A percentile compares a stretch with the other conserved stretches of the same genome.
phyloP scores from a whole-genome alignment of 2,329 filamentous ascomycete genomes.

The Aureobasidium sp. region DNA sequence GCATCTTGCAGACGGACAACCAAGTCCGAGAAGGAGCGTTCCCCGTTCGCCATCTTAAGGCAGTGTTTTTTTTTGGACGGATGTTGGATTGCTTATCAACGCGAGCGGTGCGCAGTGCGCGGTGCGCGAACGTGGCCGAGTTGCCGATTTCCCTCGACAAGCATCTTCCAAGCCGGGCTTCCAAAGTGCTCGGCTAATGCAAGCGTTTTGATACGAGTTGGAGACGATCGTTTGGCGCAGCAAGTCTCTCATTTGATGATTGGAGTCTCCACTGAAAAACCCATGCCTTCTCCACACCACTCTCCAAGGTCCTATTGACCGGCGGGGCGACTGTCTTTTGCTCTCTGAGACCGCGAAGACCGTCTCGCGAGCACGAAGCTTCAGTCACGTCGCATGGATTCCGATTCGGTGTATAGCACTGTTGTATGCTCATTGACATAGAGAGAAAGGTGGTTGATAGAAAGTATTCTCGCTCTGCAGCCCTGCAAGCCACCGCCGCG shows the following conservation, averaged over 20 bases:
- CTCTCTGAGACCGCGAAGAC: too few relatives aligned
- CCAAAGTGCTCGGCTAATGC: constrained; percentile 6
- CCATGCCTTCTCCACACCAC: constrained; percentile 7
- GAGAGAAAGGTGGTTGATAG: not conserved
- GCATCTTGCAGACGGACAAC: not conserved
- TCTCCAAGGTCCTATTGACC: not conserved
- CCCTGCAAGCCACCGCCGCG: constrained; percentile 19
- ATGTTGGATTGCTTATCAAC: not conserved
- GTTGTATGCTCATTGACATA: constrained; percentile 9
- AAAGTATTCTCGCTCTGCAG: not conserved
- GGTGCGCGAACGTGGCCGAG: not conserved
- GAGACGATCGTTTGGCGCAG: constrained; percentile 6
- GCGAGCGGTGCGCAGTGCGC: too few relatives aligned
- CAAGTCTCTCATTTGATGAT: not conserved
- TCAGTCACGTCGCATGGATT: not conserved
- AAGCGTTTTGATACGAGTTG: constrained; percentile 13
- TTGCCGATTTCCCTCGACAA: not conserved
- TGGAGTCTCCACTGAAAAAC: constrained; percentile 14
- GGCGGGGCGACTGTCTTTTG: not conserved
- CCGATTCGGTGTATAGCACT: too few relatives aligned
- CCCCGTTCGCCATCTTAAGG: not conserved
- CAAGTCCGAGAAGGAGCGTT: not conserved
- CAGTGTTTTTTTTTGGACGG: constrained; percentile 4
- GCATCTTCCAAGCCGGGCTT: not conserved
- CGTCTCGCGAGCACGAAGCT: not conserved